phyloP scores from a whole-genome alignment of 306 rosid species.

The Crataegus laevigata region DNA sequence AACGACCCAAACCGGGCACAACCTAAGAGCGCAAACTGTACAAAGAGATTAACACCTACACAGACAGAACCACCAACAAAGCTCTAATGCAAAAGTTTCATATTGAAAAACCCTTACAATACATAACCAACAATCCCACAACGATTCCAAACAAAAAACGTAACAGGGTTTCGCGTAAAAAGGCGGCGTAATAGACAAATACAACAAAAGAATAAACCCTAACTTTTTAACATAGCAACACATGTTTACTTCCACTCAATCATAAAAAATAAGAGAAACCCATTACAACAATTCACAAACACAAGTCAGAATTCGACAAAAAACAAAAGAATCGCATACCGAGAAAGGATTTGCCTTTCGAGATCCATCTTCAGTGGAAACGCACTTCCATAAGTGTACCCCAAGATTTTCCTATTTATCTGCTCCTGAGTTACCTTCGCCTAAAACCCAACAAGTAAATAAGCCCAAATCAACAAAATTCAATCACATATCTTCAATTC shows the following conservation, averaged over 20 bases:
- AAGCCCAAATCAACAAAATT: not conserved
- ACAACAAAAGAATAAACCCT: not conserved
- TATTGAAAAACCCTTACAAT: not conserved
- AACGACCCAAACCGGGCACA: not conserved
- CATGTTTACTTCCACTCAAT: not conserved
- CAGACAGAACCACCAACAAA: not conserved
- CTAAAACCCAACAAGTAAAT: constrained; percentile 21
- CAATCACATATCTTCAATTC: not conserved
- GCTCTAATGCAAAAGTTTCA: not conserved
- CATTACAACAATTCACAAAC: not conserved
- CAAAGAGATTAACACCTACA: not conserved
- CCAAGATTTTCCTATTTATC: constrained; percentile 53
- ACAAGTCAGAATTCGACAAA: not conserved
- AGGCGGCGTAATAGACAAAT: not conserved
- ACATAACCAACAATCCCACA: not conserved
- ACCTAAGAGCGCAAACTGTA: not conserved
- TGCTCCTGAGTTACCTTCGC: constrained; percentile 27
- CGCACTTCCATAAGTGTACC: constrained; percentile 63
- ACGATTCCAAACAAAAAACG: not conserved
- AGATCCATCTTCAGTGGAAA: constrained; percentile 77
- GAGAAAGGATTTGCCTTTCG: constrained; percentile 68
- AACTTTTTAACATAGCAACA: not conserved
- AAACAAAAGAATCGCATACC: constrained; percentile 26
- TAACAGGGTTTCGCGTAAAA: not conserved
- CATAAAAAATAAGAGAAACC: not conserved